phyloP scores from a whole-genome alignment of 805 yeast genomes.

The Nadsonia fulvescens region DNA sequence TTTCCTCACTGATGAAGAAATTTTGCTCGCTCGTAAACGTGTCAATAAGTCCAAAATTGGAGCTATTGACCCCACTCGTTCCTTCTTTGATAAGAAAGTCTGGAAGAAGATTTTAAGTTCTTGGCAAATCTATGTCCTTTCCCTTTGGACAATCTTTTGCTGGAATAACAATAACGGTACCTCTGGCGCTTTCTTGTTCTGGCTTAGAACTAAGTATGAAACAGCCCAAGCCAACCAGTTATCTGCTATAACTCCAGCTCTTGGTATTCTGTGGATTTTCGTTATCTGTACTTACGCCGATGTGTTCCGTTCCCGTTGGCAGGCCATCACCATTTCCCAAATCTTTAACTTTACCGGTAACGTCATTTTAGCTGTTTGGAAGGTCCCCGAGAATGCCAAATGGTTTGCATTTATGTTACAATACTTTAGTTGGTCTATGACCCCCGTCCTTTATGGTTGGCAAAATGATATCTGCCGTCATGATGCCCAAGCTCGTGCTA shows the following conservation, averaged over 20 bases:
- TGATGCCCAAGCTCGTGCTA: constrained; percentile 32
- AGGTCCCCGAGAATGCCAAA: constrained; percentile 33
- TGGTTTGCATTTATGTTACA: constrained; percentile 43
- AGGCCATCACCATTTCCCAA: constrained; percentile 34
- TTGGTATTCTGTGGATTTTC: constrained; percentile 28
- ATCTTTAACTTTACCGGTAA: constrained; percentile 33
- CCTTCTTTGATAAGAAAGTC: constrained; percentile 23
- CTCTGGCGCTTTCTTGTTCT: constrained; percentile 38
- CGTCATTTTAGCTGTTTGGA: constrained; percentile 34
- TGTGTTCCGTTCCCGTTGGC: constrained; percentile 33
- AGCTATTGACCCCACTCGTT: constrained; percentile 23
- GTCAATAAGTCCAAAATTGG: constrained; percentile 11
- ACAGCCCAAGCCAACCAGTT: constrained; percentile 29
- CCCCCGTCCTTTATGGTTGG: constrained; percentile 41
- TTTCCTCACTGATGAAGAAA: constrained; percentile 36
- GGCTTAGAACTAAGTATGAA: constrained; percentile 48
- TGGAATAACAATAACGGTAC: constrained; percentile 38
- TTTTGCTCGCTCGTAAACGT: constrained; percentile 29
- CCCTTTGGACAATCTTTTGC: constrained; percentile 37
- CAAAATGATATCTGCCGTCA: constrained; percentile 35
- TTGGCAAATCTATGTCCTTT: constrained; percentile 43
- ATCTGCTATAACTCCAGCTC: constrained; percentile 36
- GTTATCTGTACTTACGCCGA: constrained; percentile 23
- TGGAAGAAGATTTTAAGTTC: constrained; percentile 34
- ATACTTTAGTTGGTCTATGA: constrained; percentile 42